phyloP scores from a whole-genome alignment of 192 early-diverging fungal species.

The Podila minutissima region DNA sequence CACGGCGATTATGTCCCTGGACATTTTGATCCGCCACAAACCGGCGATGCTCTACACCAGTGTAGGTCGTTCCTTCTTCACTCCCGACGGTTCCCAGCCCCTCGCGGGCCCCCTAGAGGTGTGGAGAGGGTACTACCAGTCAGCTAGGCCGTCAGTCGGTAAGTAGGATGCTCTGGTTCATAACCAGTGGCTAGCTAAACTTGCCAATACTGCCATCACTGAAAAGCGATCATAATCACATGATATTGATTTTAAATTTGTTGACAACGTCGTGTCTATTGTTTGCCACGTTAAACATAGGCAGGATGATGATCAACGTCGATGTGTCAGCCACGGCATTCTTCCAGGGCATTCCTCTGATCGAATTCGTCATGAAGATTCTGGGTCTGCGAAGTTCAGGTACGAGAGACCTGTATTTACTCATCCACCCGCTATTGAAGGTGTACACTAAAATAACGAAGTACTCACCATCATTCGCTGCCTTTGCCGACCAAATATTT shows the following conservation, averaged over 20 bases:
- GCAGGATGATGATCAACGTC: conserved; percentile 74
- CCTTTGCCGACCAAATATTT: no score
- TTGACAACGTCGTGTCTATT: no score
- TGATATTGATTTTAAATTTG: conserved; percentile 52
- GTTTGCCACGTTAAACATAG: conserved; percentile 53
- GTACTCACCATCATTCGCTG: no score
- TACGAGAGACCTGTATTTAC: not conserved
- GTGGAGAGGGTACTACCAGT: conserved; percentile 90
- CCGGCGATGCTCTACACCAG: conserved; percentile 82
- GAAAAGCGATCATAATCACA: no score
- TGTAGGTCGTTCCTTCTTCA: conserved; percentile 93
- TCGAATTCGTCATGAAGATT: conserved; percentile 76
- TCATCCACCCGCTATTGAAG: no score
- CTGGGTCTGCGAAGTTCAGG: conserved; percentile 58
- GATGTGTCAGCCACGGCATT: conserved; percentile 78
- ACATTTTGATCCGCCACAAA: conserved; percentile 84
- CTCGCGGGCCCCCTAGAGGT: conserved; percentile 83
- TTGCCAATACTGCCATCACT: no score
- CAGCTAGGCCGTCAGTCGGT: no score
- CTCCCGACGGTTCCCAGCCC: conserved; percentile 62
- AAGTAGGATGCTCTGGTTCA: no score
- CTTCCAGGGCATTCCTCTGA: conserved; percentile 71
- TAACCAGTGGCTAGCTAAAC: no score
- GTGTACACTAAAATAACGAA: no score
- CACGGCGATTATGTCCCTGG: conserved; percentile 73